Evolutionary conservation across 106 monocot species (phyloP).

Genomic region (Posidonia australis): DNA sequence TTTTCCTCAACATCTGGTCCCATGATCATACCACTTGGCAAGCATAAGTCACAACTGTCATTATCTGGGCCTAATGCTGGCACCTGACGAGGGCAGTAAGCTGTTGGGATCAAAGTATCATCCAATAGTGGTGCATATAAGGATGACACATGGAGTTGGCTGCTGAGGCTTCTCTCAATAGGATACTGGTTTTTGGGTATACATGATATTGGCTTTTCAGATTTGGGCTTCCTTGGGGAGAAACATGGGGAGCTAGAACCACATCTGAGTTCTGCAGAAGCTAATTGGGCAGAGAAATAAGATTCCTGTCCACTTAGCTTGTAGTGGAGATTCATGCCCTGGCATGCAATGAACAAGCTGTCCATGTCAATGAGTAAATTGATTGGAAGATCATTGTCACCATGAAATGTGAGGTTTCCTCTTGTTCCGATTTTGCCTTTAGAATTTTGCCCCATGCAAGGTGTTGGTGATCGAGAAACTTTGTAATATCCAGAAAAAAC

Average conservation of each 20-base stretch:
- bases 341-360: slow-evolving; percentile 60
- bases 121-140: slow-evolving; percentile 48
- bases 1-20: slow-evolving; percentile 13
- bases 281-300: slow-evolving; percentile 13
- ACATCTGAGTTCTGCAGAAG: slow-evolving; percentile 20
- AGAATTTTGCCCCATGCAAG: slow-evolving; percentile 29
- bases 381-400: slow-evolving; percentile 45
- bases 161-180: slow-evolving; percentile 30
- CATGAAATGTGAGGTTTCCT: slow-evolving; percentile 15
- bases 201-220: slow-evolving; percentile 27
- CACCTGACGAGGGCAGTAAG: slow-evolving; percentile 13
- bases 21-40: slow-evolving; percentile 3
- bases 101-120: slow-evolving; percentile 17
- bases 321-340: slow-evolving; percentile 57
- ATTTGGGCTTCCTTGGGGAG: slow-evolving; percentile 30
- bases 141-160: slow-evolving; percentile 32
- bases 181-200: slow-evolving; percentile 12
- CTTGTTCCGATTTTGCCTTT: slow-evolving; percentile 45
- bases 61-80: slow-evolving; percentile 25
- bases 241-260: slow-evolving; percentile 12
- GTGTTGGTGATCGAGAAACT: slow-evolving; percentile 44
- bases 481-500: slow-evolving; percentile 14
- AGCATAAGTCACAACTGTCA: background rate
- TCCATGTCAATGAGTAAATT: slow-evolving; percentile 65
- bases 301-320: slow-evolving; percentile 31